Conservation (phyloP, 2,329 filamentous ascomycete species). For the Paecilomyces sp. region DNA sequence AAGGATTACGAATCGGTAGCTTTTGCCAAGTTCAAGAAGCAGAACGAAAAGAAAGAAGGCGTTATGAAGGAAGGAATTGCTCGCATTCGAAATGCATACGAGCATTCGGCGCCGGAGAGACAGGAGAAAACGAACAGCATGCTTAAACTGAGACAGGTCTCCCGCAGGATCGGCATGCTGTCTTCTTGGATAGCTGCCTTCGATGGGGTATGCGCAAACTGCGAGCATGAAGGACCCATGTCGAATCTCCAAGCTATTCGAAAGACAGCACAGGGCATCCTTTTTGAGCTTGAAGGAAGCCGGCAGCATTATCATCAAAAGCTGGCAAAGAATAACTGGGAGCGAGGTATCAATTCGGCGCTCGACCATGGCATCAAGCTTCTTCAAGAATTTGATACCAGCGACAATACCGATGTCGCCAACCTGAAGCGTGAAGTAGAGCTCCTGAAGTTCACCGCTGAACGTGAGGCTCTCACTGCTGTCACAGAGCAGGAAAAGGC, state of each 20-base stretch:
- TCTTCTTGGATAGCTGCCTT: slow-evolving; percentile 91
- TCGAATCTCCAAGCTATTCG: slow-evolving; percentile 66
- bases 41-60: slow-evolving; percentile 73
- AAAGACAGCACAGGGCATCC: slow-evolving; percentile 80
- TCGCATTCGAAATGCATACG: slow-evolving; percentile 75
- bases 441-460: slow-evolving; percentile 73
- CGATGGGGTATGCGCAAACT: slow-evolving; percentile 68
- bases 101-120: slow-evolving; percentile 69
- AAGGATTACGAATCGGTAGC: slow-evolving; percentile 78
- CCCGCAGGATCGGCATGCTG: slow-evolving; percentile 77
- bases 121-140: slow-evolving; percentile 71
- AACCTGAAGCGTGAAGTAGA: slow-evolving; percentile 76
- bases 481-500: slow-evolving; percentile 78
- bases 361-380: slow-evolving; percentile 78
- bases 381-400: slow-evolving; percentile 61
- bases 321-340: slow-evolving; percentile 75
- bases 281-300: slow-evolving; percentile 82
- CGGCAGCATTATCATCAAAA: slow-evolving; percentile 85
- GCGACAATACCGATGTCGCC: slow-evolving; percentile 61
- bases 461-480: slow-evolving; percentile 68
- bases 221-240: slow-evolving; percentile 60
- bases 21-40: slow-evolving; percentile 85
- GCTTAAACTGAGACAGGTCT: slow-evolving; percentile 74
- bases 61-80: slow-evolving; percentile 70
- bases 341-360: slow-evolving; percentile 77